Conservation (phyloP, 176 grass and related monocot species). For the Otatea glauca region DNA sequence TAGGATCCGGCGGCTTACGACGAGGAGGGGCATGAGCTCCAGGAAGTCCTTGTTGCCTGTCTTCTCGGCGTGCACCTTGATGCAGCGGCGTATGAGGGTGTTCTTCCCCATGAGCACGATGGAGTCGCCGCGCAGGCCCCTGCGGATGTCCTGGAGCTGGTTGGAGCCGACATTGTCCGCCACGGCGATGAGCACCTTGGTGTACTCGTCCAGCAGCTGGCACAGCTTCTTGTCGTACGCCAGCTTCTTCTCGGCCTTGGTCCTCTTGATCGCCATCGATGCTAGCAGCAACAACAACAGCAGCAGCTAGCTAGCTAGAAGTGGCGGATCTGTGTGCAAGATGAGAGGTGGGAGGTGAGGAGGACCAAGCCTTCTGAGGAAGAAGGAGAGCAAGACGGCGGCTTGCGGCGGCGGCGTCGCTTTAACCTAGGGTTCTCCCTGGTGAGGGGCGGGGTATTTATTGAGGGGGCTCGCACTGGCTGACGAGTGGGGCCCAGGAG, state of each 20-base stretch:
- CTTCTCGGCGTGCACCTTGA: constrained; percentile 69
- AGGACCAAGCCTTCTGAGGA: constrained; percentile 61
- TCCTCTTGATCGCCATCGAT: constrained; percentile 76
- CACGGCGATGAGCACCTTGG: constrained; percentile 72
- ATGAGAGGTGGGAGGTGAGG: not conserved
- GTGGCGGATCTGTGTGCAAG: not conserved
- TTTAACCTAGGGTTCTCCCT: constrained; percentile 59
- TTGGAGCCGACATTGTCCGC: constrained; percentile 90
- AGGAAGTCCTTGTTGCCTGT: constrained; percentile 58
- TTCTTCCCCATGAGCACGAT: constrained; percentile 91
- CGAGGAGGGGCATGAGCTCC: constrained; percentile 60
- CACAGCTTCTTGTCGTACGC: constrained; percentile 78
- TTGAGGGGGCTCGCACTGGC: not conserved
- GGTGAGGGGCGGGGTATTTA: not conserved
- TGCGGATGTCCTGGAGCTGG: constrained; percentile 83
- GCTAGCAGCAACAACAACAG: not conserved
- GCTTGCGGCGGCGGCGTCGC: constrained; percentile 59
- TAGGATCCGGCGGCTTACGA: constrained; percentile 33
- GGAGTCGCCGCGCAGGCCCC: constrained; percentile 74
- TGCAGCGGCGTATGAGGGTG: constrained; percentile 81
- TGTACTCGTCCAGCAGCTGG: constrained; percentile 80
- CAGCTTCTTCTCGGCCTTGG: constrained; percentile 83
- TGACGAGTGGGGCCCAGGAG: not conserved
- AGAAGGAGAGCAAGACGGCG: constrained; percentile 56
- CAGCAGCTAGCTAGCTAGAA: not conserved